These are phyloP conservation scores for Pinus tabuliformis DNA, from an alignment of 75 land plant genomes.

Conservation along the genomic window DNA sequence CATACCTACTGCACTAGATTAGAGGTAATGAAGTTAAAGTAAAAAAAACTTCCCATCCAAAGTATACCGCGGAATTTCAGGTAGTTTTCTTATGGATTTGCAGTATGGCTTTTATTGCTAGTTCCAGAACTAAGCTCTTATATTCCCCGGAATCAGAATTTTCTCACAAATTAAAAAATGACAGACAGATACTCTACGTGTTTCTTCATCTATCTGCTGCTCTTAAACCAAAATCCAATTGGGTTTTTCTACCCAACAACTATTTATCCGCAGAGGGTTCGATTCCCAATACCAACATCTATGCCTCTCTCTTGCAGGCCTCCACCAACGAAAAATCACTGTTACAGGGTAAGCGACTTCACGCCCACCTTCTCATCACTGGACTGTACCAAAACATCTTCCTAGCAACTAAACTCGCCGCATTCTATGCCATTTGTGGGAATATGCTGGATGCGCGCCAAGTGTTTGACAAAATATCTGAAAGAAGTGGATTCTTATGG, in stretches of 20 bases:
- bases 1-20: too few relatives aligned
- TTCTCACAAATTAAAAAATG: background rate
- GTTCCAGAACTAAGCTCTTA: too few relatives aligned
- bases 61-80: too few relatives aligned
- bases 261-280: background rate
- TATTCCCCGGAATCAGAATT: background rate
- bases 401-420: conserved; percentile 36
- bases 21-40: too few relatives aligned
- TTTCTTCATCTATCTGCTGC: background rate
- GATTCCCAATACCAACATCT: background rate
- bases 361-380: conserved; percentile 23
- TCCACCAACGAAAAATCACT: conserved; percentile 12
- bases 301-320: conserved; percentile 24
- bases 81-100: too few relatives aligned
- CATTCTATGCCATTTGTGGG: conserved; percentile 42
- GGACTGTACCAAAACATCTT: conserved; percentile 12
- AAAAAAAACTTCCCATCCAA: too few relatives aligned
- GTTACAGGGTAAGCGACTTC: conserved; percentile 21
- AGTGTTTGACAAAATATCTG: conserved; percentile 46
- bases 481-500: conserved; percentile 51
- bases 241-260: background rate
- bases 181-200: background rate
- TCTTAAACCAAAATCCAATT: background rate
- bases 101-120: too few relatives aligned
- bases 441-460: conserved; percentile 23